Conservation (phyloP, 2,329 filamentous ascomycete genomes). For the Aspergillus sp. region DNA sequence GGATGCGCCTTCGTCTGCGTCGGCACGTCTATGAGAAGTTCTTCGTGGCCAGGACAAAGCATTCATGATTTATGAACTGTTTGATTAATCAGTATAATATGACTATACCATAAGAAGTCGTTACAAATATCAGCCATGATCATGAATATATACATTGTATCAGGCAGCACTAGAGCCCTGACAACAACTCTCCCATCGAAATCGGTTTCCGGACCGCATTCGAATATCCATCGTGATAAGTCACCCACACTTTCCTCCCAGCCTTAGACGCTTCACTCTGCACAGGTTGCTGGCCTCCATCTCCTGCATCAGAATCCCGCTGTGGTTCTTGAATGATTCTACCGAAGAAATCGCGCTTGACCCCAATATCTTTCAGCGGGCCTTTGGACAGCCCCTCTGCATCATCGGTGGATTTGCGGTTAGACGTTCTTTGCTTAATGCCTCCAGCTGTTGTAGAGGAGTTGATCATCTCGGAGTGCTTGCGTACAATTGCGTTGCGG, state of each 20-base stretch:
- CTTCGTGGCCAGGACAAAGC: too few relatives aligned
- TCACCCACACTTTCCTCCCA: slow-evolving; percentile 69
- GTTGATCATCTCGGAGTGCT: slow-evolving; percentile 53
- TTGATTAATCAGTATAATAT: too few relatives aligned
- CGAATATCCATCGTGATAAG: slow-evolving; percentile 80
- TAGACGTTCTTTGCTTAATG: slow-evolving; percentile 14
- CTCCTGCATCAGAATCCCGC: slow-evolving; percentile 21
- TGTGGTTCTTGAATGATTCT: slow-evolving; percentile 50
- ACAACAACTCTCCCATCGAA: slow-evolving; percentile 68
- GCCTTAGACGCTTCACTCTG: slow-evolving; percentile 27
- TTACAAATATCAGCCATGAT: too few relatives aligned
- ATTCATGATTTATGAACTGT: too few relatives aligned
- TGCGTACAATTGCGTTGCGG: slow-evolving; percentile 59
- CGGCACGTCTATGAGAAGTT: too few relatives aligned
- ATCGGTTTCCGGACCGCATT: slow-evolving; percentile 89
- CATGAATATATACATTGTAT: too few relatives aligned
- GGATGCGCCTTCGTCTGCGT: too few relatives aligned
- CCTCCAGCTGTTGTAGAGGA: slow-evolving; percentile 8
- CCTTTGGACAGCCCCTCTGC: slow-evolving; percentile 22
- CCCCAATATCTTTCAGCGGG: slow-evolving; percentile 25
- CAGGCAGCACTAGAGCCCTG: slow-evolving; percentile 22
- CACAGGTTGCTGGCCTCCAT: slow-evolving; percentile 12
- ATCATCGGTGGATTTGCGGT: slow-evolving; percentile 18
- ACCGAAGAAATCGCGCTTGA: slow-evolving; percentile 82
- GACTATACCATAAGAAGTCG: too few relatives aligned